Evolutionary conservation across 768 basidiomycete species (phyloP), one percentile per base, ranked within the genome.

Genomic region (Agrocybe chaxingu): DNA sequence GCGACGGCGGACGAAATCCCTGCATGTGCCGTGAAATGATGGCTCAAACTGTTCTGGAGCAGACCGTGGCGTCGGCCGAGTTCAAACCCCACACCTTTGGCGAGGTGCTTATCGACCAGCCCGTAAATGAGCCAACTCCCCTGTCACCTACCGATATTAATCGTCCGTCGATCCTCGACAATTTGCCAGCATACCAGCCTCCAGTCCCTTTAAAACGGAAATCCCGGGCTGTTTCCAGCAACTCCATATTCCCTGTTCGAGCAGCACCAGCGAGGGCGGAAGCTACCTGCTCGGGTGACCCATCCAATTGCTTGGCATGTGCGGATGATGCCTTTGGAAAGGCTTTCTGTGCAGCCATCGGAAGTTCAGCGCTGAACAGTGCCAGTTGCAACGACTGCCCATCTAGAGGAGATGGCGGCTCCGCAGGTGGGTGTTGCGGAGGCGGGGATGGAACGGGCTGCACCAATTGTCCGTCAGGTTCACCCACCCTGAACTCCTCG

Each of bases 251-350:
- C 64, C 77, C 81, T 7, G 70, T 78, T 16, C 39, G 32, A 33
- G 60, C 43, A 55, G 64, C 37, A 41, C 37, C 51, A 33, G 16
- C 40, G 38, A 51, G 65, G 33, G 51, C 60, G 11, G 61, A 67
- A 34, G 63, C 67, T 11, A 78, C 68, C 32, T 95, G 92, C 66
- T 88, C 91, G 12, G 92, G 92, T 9, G 90, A 95, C 61, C 92
- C 92, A 2, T 76, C 79, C 7, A 92, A 93, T 66, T 95, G 92
- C 62, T 65, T 80, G 46, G 92, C 91, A 3, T 95, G 92, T 62
- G 85, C 84, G 3, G 85, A 89, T 59, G 92, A 94, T 64, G 77
- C 78, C 16, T 94, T 94, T 56, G 92, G 92, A 8, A 85, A 87
- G 61, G 92, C 90, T 4, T 95, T 95, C 66, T 95, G 92, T 64